Percentiles rank a stretch among this genome's conserved stretches.
Conservation (phyloP, 306 rosid species). For the Phaseolus lunatus region DNA sequence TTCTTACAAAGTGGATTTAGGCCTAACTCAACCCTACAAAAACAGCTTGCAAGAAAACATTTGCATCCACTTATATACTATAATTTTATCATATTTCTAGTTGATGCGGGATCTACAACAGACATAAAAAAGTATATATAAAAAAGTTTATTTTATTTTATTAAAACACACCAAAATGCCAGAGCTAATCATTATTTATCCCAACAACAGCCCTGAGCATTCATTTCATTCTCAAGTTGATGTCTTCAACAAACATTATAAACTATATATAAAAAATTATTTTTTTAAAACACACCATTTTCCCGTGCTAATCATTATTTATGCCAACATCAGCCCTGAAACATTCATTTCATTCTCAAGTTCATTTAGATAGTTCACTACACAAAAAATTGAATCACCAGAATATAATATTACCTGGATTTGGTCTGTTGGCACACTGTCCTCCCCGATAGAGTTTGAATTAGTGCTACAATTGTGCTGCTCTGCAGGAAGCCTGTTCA, state of each 20-base stretch:
- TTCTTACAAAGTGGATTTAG: too few species aligned
- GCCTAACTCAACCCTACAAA: too few species aligned
- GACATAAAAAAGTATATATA: too few species aligned
- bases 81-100: too few species aligned
- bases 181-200: slow-evolving; percentile 13
- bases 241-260: neutral
- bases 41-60: too few species aligned
- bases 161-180: neutral
- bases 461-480: slow-evolving; percentile 39
- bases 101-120: too few species aligned
- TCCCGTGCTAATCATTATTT: neutral
- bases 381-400: slow-evolving; percentile 7
- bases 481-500: slow-evolving; percentile 49
- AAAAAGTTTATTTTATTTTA: neutral
- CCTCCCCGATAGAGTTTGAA: slow-evolving; percentile 42
- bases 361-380: neutral
- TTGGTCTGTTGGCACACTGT: slow-evolving; percentile 42
- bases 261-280: too few species aligned
- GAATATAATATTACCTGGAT: slow-evolving; percentile 61
- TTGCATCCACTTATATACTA: too few species aligned
- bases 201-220: slow-evolving; percentile 13
- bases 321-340: slow-evolving; percentile 9
- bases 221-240: slow-evolving; percentile 15
- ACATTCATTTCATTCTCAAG: slow-evolving; percentile 20
- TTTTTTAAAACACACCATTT: slow-evolving; percentile 3